Evolutionary conservation across 2,329 filamentous ascomycete genomes (phyloP), one percentile per base, ranked within the genome.

Genomic region (Uncinocarpus reesii): DNA sequence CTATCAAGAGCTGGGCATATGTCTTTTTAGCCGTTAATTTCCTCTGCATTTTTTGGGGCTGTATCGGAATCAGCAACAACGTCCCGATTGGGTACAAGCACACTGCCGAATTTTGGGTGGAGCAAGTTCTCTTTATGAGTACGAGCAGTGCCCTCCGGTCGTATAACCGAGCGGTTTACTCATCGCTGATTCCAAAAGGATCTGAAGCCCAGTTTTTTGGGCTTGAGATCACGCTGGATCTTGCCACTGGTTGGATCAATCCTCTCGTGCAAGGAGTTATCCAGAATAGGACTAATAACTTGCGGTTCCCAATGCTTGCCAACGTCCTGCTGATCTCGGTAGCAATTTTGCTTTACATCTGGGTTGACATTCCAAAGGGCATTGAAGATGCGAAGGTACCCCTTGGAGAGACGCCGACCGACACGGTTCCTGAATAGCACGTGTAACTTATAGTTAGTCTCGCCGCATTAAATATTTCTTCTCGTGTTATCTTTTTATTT

Each of bases 151-250:
- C 43, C 10, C n/a, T 46, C 5, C 43, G 43, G 11, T 46, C 43
- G 21, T 46, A 46, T 15, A 46, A 46, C 34, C 32, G 43, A 29
- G 23, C 43, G 2, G 34, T 46, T 11, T 46, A 46, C 34, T 34
- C 32, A 4, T 46, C 43, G 1, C 35, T 46, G 3, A 46, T 46
- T 29, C 43, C 43, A 13, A 37, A 29, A 15, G 43, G 43, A 7
- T 46, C 43, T 6, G 43, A 46, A 23, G 43, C 43, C 5, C 43
- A 46, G 15, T 46, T 46, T 26, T 46, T 46, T 32, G 43, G 43
- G 8, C 34, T 46, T 8, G 43, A 46, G 15, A 46, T 46, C 5
- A 46, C 43, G 2, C 15, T 46, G 23, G 43, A 46, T 23, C 35
- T 46, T 21, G 43, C 43, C 8, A 29, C 34, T 23, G 43, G 43